Percentiles rank a stretch among this genome's conserved stretches.
Conservation (phyloP, 768 basidiomycete genomes). For the Leccinum incarnatum region DNA sequence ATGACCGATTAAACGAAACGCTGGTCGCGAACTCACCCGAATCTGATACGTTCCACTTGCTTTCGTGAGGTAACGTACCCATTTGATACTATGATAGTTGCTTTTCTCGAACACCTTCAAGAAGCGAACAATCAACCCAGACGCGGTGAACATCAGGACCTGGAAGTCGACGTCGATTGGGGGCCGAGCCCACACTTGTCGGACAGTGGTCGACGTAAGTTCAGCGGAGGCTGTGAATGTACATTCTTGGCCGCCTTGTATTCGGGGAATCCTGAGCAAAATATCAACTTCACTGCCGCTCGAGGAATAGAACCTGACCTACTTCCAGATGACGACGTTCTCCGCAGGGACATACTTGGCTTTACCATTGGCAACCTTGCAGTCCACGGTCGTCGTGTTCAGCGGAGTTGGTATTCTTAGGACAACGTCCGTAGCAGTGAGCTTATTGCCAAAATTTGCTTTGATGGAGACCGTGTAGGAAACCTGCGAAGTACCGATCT, state of each 20-base stretch:
- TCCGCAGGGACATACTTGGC: slow-evolving; percentile 97
- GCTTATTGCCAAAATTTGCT: slow-evolving; percentile 86
- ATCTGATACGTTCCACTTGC: slow-evolving; percentile 94
- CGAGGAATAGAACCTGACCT: slow-evolving; percentile 34
- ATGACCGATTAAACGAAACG: background rate
- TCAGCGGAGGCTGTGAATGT: slow-evolving; percentile 81
- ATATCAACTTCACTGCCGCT: slow-evolving; percentile 2
- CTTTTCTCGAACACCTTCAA: slow-evolving; percentile 97
- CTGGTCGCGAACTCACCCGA: slow-evolving; percentile 56
- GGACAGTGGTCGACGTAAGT: slow-evolving; percentile 83
- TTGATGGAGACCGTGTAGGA: slow-evolving; percentile 87
- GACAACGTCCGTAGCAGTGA: slow-evolving; percentile 90
- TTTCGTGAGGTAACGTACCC: slow-evolving; percentile 94
- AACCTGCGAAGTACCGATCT: slow-evolving; percentile 89
- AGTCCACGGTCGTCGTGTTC: slow-evolving; percentile 90
- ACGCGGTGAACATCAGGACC: slow-evolving; percentile 98
- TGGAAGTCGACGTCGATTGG: slow-evolving; percentile 99
- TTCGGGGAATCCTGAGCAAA: slow-evolving; percentile 71
- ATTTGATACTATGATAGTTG: slow-evolving; percentile 92
- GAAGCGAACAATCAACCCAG: slow-evolving; percentile 94
- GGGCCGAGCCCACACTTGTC: slow-evolving; percentile 96
- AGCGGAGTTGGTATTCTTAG: slow-evolving; percentile 94
- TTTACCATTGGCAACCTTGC: slow-evolving; percentile 89
- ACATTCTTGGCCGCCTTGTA: slow-evolving; percentile 91
- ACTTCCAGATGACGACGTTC: slow-evolving; percentile 99